Evolutionary conservation across 2,329 filamentous ascomycete genomes (phyloP), one percentile per base, ranked within the genome.

Genomic region (Shiraia sp.): DNA sequence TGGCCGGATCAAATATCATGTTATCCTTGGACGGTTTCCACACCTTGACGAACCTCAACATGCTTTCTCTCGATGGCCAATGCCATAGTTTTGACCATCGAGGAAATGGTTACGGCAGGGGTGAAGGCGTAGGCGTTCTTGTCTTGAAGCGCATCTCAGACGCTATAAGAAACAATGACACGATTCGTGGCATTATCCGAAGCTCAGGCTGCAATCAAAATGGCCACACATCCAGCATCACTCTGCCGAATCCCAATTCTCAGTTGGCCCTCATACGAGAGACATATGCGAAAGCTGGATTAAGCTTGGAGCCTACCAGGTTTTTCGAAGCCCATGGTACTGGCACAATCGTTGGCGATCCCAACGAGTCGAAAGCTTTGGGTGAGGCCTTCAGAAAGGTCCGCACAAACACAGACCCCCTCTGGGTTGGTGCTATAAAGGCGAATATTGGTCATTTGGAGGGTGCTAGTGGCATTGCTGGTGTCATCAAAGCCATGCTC

Each of bases 101-200:
- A 1, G 83, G 80, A 9, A 79, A 80, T 43, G 84, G 84, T 0
- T 87, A 86, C 53, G 81, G 78, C 0, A 73, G 82, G 27, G 83
- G 82, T 1, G 84, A 87, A 54, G 84, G 82, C 0, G 69, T 80
- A 2, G 52, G 41, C 2, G 47, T 41, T 8, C 28, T 68, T 4
- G 35, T 68, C 23, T 46, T 68, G 3, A 66, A 66, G 27, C 51
- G 46, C 15, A 39, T 58, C 12, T 34, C 44, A 16, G 16, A 38
- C 13, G 55, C 55, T 1, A 12, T 57, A 2, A 31, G 40, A 12
- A 57, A 65, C 36, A 45, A 50, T 10, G 60, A 69, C 23, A 45
- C 59, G 4, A 59, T 69, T 24, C 47, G 55, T 16, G 64, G 58
- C 6, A 36, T 66, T 2, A 53, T 69, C 6, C 53, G 59, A 15